Evolutionary conservation across 2,329 filamentous ascomycete species (phyloP).

Genomic region (Ceratocystis diversiconidia): DNA sequence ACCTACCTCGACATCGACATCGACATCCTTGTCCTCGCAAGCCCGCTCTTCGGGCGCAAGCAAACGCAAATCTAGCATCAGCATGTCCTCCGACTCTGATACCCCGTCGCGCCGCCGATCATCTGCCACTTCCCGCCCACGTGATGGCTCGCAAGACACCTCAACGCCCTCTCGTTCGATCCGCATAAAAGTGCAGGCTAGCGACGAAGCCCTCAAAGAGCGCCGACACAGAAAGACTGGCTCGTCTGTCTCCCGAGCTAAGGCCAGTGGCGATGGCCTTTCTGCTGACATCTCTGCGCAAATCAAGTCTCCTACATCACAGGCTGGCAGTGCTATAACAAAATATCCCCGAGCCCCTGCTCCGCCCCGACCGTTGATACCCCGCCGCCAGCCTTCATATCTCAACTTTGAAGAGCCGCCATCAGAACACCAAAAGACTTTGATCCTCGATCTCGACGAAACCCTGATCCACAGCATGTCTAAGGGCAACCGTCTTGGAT

Average conservation of each 20-base stretch:
- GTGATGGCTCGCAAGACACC: slow-evolving; percentile 2
- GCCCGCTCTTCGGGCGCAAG: slow-evolving; percentile 41
- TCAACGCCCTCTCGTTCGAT: slow-evolving; percentile 49
- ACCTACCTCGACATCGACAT: not conserved
- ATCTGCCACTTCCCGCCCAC: slow-evolving; percentile 39
- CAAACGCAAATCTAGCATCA: slow-evolving; percentile 18
- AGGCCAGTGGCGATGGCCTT: slow-evolving; percentile 11
- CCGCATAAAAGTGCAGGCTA: slow-evolving; percentile 67
- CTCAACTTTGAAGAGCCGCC: slow-evolving; percentile 43
- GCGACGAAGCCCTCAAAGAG: slow-evolving; percentile 59
- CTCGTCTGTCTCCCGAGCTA: slow-evolving; percentile 21
- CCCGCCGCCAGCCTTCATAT: slow-evolving; percentile 79
- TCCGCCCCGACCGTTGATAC: slow-evolving; percentile 79
- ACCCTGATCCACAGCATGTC: slow-evolving; percentile 97
- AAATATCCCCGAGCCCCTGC: slow-evolving; percentile 83
- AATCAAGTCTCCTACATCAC: slow-evolving; percentile 86
- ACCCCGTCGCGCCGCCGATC: slow-evolving; percentile 3
- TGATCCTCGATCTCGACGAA: slow-evolving; percentile 92
- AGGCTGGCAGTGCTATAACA: slow-evolving; percentile 54
- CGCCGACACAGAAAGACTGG: slow-evolving; percentile 52
- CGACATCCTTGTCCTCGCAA: slow-evolving; percentile 27
- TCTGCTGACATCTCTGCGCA: slow-evolving; percentile 51
- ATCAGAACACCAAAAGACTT: slow-evolving; percentile 64
- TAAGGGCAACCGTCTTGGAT: slow-evolving; percentile 88
- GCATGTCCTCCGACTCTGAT: slow-evolving; percentile 16